Conservation (phyloP, 1,284 basidiomycete genomes). For the Cryptococcus floricola region DNA sequence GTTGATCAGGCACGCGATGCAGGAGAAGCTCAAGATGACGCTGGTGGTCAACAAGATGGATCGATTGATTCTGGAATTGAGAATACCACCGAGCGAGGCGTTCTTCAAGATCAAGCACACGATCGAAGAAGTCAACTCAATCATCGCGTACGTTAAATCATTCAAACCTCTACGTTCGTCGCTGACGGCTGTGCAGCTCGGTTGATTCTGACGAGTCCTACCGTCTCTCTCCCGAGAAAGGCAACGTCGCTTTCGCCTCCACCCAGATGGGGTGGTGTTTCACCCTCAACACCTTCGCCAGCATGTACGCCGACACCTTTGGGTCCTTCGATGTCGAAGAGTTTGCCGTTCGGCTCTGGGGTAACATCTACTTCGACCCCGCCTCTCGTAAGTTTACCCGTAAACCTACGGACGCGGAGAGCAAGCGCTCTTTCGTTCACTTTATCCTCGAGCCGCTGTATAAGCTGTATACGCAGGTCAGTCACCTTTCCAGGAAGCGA, state of each 20-base stretch:
- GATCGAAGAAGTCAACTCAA: constrained; percentile 95
- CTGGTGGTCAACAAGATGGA: constrained; percentile 98
- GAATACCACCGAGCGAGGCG: constrained; percentile 91
- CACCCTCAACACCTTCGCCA: constrained; percentile 87
- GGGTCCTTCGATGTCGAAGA: constrained; percentile 54
- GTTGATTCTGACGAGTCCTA: constrained; percentile 84
- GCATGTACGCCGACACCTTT: constrained; percentile 90
- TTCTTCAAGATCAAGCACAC: constrained; percentile 99
- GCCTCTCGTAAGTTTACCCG: constrained; percentile 82
- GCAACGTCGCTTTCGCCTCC: constrained; percentile 96
- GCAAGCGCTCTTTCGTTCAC: constrained; percentile 84
- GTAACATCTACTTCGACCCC: constrained; percentile 90
- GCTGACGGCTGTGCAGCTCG: constrained; percentile 54
- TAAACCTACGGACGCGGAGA: constrained; percentile 74
- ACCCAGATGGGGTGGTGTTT: constrained; percentile 98
- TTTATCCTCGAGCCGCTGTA: constrained; percentile 96
- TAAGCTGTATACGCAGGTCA: constrained; percentile 81
- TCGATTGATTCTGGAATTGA: constrained; percentile 89
- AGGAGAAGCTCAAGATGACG: constrained; percentile 84
- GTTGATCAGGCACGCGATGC: constrained; percentile 78
- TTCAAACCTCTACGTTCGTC: background rate
- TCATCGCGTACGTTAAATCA: constrained; percentile 65
- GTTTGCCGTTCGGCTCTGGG: constrained; percentile 87
- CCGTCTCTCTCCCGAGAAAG: constrained; percentile 85
- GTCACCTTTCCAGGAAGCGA: constrained; percentile 11